Conservation (phyloP, 441 rosid genomes). For the Erodium chrysanthum region DNA sequence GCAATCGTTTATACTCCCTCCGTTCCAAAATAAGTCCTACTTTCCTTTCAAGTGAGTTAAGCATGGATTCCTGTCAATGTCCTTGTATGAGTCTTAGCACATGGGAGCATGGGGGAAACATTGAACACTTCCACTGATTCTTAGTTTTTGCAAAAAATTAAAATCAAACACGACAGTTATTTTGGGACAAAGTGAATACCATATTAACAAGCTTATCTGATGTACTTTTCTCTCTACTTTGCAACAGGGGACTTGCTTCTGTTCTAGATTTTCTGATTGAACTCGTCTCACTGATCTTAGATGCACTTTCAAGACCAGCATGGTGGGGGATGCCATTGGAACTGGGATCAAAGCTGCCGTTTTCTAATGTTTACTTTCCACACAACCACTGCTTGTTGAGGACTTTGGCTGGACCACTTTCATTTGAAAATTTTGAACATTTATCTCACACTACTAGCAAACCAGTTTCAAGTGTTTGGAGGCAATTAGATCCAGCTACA, state of each 20-base stretch:
- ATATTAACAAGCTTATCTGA: conserved; percentile 1
- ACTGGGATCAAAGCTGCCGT: conserved; percentile 48
- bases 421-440: conserved; percentile 27
- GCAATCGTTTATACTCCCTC: background rate
- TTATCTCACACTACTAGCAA: conserved; percentile 32
- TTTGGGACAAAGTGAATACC: background rate
- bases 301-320: conserved; percentile 51
- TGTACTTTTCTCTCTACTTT: conserved; percentile 11
- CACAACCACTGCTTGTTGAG: conserved; percentile 30
- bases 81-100: background rate
- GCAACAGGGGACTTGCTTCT: conserved; percentile 54
- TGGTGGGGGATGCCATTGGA: conserved; percentile 60
- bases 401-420: conserved; percentile 45
- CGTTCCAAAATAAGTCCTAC: background rate
- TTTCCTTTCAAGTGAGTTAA: background rate
- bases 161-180: background rate
- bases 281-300: conserved; percentile 40
- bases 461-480: conserved; percentile 16
- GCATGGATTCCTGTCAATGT: background rate
- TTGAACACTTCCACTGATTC: background rate
- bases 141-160: background rate
- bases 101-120: background rate
- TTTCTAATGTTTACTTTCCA: conserved; percentile 60
- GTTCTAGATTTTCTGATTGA: conserved; percentile 45
- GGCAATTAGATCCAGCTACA: conserved; percentile 20